A percentile compares a stretch with the other conserved stretches of the same genome.
Conservation (phyloP, 2,329 filamentous ascomycete genomes). For the Monosporascus sp. region DNA sequence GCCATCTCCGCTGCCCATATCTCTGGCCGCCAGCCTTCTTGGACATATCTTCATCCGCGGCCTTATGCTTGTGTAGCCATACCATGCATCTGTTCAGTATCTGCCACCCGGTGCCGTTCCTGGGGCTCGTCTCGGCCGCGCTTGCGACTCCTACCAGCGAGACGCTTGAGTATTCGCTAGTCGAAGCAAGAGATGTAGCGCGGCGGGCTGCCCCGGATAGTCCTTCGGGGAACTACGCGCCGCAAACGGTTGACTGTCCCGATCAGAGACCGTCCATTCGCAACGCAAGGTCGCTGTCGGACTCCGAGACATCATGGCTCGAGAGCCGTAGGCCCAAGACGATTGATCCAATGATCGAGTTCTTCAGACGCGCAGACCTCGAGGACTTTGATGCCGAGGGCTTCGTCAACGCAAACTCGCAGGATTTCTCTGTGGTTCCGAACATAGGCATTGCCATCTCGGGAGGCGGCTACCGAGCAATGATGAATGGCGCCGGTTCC, state of each 20-base stretch:
- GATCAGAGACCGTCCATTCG: conserved; percentile 63
- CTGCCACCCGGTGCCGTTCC: not conserved
- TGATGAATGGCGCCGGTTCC: conserved; percentile 65
- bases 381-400: conserved; percentile 51
- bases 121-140: not conserved
- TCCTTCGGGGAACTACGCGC: conserved; percentile 61
- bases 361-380: conserved; percentile 69
- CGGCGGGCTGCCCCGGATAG: conserved; percentile 33
- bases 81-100: too few species aligned
- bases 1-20: too few species aligned
- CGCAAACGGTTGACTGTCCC: conserved; percentile 63
- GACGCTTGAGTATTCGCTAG: not conserved
- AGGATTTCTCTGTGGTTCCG: conserved; percentile 53
- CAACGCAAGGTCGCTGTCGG: conserved; percentile 55
- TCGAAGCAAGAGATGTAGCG: conserved; percentile 1
- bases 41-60: too few species aligned
- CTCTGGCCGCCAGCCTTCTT: too few species aligned
- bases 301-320: conserved; percentile 70
- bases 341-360: conserved; percentile 65
- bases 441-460: conserved; percentile 62
- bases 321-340: conserved; percentile 66
- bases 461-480: conserved; percentile 66
- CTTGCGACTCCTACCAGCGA: not conserved
- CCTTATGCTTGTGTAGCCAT: too few species aligned
- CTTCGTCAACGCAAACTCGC: conserved; percentile 62